Evolutionary conservation across 2,329 filamentous ascomycete species (phyloP).

Genomic region (Colletotrichum agaves): DNA sequence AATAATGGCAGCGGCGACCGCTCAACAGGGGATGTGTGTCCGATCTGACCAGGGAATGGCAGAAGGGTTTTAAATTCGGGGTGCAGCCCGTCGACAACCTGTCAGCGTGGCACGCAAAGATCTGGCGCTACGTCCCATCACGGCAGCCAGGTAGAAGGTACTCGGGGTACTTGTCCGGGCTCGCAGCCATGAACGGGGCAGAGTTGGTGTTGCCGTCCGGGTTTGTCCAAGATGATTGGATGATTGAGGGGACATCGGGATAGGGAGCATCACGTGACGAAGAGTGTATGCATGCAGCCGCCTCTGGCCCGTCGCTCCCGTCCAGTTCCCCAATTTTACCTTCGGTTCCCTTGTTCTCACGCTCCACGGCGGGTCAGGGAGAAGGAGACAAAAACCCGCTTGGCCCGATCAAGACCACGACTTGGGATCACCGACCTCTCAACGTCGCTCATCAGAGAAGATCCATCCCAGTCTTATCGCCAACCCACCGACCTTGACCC

Average conservation of each 20-base stretch:
- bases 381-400: conserved; percentile 19
- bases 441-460: not conserved
- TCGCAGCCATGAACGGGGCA: not conserved
- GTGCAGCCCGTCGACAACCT: not conserved
- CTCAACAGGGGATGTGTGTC: not conserved
- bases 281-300: conserved; percentile 35
- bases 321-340: conserved; percentile 30
- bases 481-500: conserved; percentile 9
- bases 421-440: conserved; percentile 24
- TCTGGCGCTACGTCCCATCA: not conserved
- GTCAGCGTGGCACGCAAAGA: not conserved
- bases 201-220: not conserved
- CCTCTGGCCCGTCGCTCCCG: conserved; percentile 35
- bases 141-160: not conserved
- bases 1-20: no score
- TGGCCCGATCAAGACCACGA: conserved; percentile 14
- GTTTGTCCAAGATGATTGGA: conserved; percentile 24
- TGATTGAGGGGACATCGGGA: conserved; percentile 18
- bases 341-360: conserved; percentile 29
- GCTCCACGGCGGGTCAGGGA: conserved; percentile 24
- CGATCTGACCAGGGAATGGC: not conserved
- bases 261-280: conserved; percentile 30
- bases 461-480: not conserved
- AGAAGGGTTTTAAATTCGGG: not conserved
- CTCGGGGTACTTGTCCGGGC: not conserved